These are phyloP conservation scores for Vitis cinerea DNA, from an alignment of 164 flowering plant genomes.

Conservation along the genomic window DNA sequence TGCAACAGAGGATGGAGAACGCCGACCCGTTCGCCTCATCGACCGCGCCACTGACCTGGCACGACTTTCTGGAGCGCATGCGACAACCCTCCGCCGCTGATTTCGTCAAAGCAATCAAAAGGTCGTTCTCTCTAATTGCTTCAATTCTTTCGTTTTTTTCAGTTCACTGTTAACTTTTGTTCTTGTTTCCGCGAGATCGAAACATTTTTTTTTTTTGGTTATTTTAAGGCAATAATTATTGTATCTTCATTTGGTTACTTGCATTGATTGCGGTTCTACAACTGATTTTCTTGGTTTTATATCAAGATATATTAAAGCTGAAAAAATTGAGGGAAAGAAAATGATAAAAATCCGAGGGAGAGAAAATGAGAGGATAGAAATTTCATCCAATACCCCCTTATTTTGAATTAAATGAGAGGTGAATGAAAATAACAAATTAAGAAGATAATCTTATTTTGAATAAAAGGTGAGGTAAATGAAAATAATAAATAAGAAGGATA, in stretches of 20 bases:
- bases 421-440: too few species aligned
- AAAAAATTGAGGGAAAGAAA: not conserved
- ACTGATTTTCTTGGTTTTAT: not conserved
- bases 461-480: too few species aligned
- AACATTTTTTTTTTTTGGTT: too few species aligned
- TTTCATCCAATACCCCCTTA: too few species aligned
- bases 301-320: not conserved
- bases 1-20: constrained; percentile 53
- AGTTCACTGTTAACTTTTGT: not conserved
- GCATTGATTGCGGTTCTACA: too few species aligned
- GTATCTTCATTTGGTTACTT: too few species aligned
- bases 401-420: too few species aligned
- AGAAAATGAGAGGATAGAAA: too few species aligned
- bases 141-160: not conserved
- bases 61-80: constrained; percentile 97
- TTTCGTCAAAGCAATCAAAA: constrained; percentile 83
- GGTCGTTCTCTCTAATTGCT: constrained; percentile 33
- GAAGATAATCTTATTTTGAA: too few species aligned
- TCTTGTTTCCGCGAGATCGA: too few species aligned
- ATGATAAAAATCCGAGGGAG: not conserved
- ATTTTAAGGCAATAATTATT: too few species aligned
- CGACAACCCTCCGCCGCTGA: constrained; percentile 86
- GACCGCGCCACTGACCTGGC: constrained; percentile 75
- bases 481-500: too few species aligned
- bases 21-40: constrained; percentile 59